Conservation (phyloP, 768 basidiomycete genomes). For the Neoboletus magnificus region DNA sequence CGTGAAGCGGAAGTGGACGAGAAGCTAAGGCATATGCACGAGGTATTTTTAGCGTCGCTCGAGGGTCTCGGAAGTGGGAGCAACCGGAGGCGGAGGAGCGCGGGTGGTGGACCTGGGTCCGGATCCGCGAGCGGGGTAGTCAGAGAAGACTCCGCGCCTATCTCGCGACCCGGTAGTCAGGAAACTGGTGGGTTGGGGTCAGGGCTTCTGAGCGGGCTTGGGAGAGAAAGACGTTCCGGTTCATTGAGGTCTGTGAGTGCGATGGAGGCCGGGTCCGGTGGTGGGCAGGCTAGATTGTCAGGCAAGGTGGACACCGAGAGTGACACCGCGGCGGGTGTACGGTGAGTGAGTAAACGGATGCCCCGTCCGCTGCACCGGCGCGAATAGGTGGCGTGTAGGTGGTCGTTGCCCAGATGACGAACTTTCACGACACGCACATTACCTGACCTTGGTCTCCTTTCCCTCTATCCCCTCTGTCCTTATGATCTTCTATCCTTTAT, state of each 20-base stretch:
- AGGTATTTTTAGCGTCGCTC: slow-evolving; percentile 60
- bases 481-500: background rate
- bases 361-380: background rate
- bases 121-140: slow-evolving; percentile 9
- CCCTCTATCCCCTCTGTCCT: background rate
- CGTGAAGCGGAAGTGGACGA: slow-evolving; percentile 65
- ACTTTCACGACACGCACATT: background rate
- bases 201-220: slow-evolving; percentile 15
- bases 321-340: slow-evolving; percentile 12
- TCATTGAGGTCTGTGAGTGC: slow-evolving; percentile 32
- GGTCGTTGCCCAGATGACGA: background rate
- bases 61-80: slow-evolving; percentile 50
- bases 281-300: slow-evolving; percentile 36
- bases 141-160: slow-evolving; percentile 1
- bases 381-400: background rate
- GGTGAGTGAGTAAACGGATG: slow-evolving; percentile 1
- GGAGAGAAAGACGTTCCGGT: slow-evolving; percentile 25
- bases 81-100: slow-evolving; percentile 26
- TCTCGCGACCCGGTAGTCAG: slow-evolving; percentile 11
- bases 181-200: slow-evolving; percentile 4
- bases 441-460: background rate
- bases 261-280: slow-evolving; percentile 18
- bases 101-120: slow-evolving; percentile 7
- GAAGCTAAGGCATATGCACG: slow-evolving; percentile 62
- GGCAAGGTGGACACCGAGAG: slow-evolving; percentile 36